Conservation (phyloP, 2,329 filamentous ascomycete genomes). For the Aspergillus transmontanensis region DNA sequence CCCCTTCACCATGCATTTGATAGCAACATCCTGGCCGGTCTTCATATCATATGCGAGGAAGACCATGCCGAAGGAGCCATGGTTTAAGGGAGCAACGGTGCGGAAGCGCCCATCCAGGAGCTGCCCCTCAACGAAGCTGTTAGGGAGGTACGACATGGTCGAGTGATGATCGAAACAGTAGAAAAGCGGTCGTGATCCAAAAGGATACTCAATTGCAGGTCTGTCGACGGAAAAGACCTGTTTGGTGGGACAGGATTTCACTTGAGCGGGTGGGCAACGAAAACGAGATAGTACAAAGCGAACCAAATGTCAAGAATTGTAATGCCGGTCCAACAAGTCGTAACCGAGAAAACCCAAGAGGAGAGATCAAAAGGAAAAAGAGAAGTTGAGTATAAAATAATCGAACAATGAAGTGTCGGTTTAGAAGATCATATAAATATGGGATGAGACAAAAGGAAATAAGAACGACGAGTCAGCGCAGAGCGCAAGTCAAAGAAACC, state of each 20-base stretch:
- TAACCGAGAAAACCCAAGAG: conserved; percentile 29
- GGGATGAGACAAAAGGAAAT: conserved; percentile 31
- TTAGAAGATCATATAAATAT: conserved; percentile 34
- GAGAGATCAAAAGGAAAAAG: conserved; percentile 23
- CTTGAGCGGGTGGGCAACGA: neutral
- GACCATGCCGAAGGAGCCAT: conserved; percentile 98
- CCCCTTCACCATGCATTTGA: conserved; percentile 94
- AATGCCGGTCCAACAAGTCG: conserved; percentile 26
- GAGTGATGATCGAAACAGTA: conserved; percentile 13
- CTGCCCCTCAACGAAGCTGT: conserved; percentile 38
- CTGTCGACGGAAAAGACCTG: neutral
- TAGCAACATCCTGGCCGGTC: conserved; percentile 80
- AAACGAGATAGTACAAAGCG: conserved; percentile 26
- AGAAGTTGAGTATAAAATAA: conserved; percentile 23
- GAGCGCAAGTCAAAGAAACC: conserved; percentile 31
- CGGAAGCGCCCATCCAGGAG: conserved; percentile 72
- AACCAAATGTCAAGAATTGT: conserved; percentile 30
- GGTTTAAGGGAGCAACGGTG: conserved; percentile 91
- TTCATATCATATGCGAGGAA: conserved; percentile 82
- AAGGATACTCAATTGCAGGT: neutral
- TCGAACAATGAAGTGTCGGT: conserved; percentile 22
- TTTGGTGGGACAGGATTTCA: neutral
- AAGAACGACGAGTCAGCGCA: conserved; percentile 23
- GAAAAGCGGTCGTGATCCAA: neutral
- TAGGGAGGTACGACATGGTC: conserved; percentile 39